phyloP scores from a whole-genome alignment of 2,329 filamentous ascomycete genomes.

The Malbranchea zuffiana region DNA sequence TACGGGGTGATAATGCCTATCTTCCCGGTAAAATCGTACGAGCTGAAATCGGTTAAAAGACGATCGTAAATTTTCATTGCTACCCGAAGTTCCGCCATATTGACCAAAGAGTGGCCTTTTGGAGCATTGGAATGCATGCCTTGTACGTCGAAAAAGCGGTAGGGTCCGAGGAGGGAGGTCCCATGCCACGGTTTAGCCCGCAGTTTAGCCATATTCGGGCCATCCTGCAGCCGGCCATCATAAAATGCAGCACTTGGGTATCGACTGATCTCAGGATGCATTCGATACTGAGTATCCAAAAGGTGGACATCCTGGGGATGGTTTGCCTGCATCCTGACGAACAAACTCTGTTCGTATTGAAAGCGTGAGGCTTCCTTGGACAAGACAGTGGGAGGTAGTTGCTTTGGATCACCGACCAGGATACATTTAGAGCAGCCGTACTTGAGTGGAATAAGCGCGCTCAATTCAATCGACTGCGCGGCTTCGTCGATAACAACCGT shows the following conservation, averaged over 20 bases:
- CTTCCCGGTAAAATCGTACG: slow-evolving; percentile 63
- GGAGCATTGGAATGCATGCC: slow-evolving; percentile 74
- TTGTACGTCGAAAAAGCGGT: slow-evolving; percentile 93
- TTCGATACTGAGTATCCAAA: slow-evolving; percentile 95
- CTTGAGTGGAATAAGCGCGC: slow-evolving; percentile 89
- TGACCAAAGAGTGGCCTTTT: slow-evolving; percentile 81
- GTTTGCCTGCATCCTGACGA: slow-evolving; percentile 95
- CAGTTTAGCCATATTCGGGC: slow-evolving; percentile 65
- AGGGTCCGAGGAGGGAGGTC: slow-evolving; percentile 71
- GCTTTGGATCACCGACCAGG: slow-evolving; percentile 93
- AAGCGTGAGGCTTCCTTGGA: slow-evolving; percentile 86
- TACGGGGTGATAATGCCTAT: slow-evolving; percentile 97
- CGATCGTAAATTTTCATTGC: slow-evolving; percentile 76
- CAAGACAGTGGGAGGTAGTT: slow-evolving; percentile 88
- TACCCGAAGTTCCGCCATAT: slow-evolving; percentile 73
- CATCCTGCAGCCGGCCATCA: slow-evolving; percentile 75
- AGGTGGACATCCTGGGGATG: slow-evolving; percentile 80
- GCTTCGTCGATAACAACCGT: slow-evolving; percentile 98
- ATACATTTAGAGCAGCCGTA: slow-evolving; percentile 96
- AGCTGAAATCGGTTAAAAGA: slow-evolving; percentile 59
- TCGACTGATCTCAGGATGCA: slow-evolving; percentile 91
- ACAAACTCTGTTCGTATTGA: slow-evolving; percentile 95
- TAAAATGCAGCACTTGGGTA: slow-evolving; percentile 93
- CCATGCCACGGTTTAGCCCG: slow-evolving; percentile 77
- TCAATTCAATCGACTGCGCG: slow-evolving; percentile 94